Evolutionary conservation across 2,329 filamentous ascomycete species (phyloP).

Genomic region (Biscogniauxia marginata): DNA sequence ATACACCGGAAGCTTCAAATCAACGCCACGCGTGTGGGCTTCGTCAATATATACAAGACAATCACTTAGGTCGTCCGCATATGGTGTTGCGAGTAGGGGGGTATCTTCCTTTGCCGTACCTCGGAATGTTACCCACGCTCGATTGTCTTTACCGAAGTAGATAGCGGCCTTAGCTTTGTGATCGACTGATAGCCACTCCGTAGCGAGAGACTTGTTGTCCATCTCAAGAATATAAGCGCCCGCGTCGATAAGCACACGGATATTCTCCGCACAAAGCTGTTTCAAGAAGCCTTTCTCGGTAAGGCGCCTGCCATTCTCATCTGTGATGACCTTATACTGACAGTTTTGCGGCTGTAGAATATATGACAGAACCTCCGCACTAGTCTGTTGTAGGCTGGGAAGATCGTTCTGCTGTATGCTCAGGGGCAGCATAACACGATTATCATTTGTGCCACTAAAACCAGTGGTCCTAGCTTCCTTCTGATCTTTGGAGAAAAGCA

Average conservation of each 20-base stretch:
- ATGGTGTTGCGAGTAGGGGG: slow-evolving; percentile 52
- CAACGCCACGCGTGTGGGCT: slow-evolving; percentile 59
- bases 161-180: slow-evolving; percentile 45
- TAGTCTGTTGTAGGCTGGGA: slow-evolving; percentile 53
- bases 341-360: slow-evolving; percentile 53
- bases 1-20: slow-evolving; percentile 52
- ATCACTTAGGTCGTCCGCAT: slow-evolving; percentile 45
- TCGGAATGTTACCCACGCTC: slow-evolving; percentile 42
- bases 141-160: slow-evolving; percentile 49
- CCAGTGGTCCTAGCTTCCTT: slow-evolving; percentile 53
- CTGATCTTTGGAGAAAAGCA: slow-evolving; percentile 36
- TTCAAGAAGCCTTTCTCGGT: slow-evolving; percentile 46
- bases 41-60: slow-evolving; percentile 58
- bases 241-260: slow-evolving; percentile 56
- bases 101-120: slow-evolving; percentile 23
- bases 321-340: slow-evolving; percentile 38
- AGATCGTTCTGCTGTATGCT: slow-evolving; percentile 62
- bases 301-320: slow-evolving; percentile 33
- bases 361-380: slow-evolving; percentile 60
- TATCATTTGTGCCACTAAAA: slow-evolving; percentile 72
- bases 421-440: slow-evolving; percentile 54
- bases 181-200: slow-evolving; percentile 50
- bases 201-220: slow-evolving; percentile 49
- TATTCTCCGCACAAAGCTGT: slow-evolving; percentile 28
- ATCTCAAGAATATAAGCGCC: slow-evolving; percentile 65